A percentile compares a stretch with the other conserved stretches of the same genome.
Evolutionary conservation across 2,329 filamentous ascomycete genomes (phyloP).

Genomic region (Lasiodiplodia hormozganensis): DNA sequence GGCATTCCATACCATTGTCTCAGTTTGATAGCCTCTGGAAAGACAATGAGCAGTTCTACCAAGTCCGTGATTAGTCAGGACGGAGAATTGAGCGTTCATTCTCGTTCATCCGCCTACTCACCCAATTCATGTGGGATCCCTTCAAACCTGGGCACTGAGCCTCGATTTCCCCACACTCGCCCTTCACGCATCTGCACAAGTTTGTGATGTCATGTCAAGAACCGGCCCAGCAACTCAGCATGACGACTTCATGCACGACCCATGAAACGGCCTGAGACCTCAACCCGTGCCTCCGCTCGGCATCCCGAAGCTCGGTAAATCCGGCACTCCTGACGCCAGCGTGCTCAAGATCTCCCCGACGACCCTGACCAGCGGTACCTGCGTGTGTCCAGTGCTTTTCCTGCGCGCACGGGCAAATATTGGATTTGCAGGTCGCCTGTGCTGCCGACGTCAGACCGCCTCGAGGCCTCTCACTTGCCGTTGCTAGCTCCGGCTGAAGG

Average conservation of each 20-base stretch:
- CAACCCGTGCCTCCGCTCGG: background rate
- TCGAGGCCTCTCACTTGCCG: background rate
- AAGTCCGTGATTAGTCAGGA: background rate
- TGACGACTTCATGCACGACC: background rate
- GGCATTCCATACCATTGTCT: background rate
- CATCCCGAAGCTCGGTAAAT: conserved; percentile 11
- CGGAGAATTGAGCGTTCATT: background rate
- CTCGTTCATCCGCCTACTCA: no score
- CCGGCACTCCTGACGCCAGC: conserved; percentile 3
- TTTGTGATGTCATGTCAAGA: background rate
- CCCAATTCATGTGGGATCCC: background rate
- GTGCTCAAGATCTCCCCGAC: background rate
- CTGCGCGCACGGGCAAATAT: conserved; percentile 10
- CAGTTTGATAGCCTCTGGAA: background rate
- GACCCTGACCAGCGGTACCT: background rate
- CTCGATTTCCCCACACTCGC: background rate
- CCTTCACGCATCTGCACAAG: background rate
- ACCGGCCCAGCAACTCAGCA: background rate
- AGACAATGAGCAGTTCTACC: background rate
- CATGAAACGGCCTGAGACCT: background rate
- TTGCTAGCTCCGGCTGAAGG: background rate
- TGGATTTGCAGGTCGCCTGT: background rate
- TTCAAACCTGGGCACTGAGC: background rate
- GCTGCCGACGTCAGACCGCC: conserved; percentile 18
- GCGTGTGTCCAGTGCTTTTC: conserved; percentile 3